Conservation (phyloP, 1,284 basidiomycete species). For the Sutorius eximius region DNA sequence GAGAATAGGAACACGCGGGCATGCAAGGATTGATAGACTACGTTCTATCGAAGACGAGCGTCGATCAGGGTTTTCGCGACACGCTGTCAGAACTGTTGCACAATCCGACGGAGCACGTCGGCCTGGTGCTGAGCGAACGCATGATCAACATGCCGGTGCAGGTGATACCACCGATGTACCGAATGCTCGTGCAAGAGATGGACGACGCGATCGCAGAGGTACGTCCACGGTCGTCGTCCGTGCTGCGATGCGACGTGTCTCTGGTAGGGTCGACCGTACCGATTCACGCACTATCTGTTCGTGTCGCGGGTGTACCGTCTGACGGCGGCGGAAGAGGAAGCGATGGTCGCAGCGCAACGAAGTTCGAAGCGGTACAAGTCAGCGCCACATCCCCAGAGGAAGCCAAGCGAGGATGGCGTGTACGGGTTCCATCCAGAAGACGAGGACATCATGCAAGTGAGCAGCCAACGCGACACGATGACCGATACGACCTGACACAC, state of each 20-base stretch:
- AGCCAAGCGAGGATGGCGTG: conserved; percentile 47
- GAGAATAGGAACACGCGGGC: conserved; percentile 62
- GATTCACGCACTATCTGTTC: conserved; percentile 71
- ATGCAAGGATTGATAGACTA: conserved; percentile 75
- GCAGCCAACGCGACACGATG: neutral
- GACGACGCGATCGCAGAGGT: conserved; percentile 66
- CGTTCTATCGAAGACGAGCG: conserved; percentile 51
- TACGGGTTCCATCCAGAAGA: conserved; percentile 89
- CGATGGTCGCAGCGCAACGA: conserved; percentile 24
- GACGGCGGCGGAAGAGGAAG: conserved; percentile 57
- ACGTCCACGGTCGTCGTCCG: conserved; percentile 21
- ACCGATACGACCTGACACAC: neutral
- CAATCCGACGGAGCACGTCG: conserved; percentile 53
- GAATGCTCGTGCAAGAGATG: conserved; percentile 83
- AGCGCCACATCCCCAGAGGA: neutral
- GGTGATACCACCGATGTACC: conserved; percentile 86
- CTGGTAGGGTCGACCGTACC: conserved; percentile 62
- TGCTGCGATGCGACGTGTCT: no score
- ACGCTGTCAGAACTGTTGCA: conserved; percentile 48
- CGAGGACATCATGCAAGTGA: conserved; percentile 66
- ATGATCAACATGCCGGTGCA: conserved; percentile 93
- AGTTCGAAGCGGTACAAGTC: conserved; percentile 27
- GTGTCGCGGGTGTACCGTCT: conserved; percentile 75
- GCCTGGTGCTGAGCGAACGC: conserved; percentile 81
- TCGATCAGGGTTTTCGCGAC: conserved; percentile 50